Evolutionary conservation across 2,329 filamentous ascomycete genomes (phyloP).

Genomic region (Monosporascus sp.): DNA sequence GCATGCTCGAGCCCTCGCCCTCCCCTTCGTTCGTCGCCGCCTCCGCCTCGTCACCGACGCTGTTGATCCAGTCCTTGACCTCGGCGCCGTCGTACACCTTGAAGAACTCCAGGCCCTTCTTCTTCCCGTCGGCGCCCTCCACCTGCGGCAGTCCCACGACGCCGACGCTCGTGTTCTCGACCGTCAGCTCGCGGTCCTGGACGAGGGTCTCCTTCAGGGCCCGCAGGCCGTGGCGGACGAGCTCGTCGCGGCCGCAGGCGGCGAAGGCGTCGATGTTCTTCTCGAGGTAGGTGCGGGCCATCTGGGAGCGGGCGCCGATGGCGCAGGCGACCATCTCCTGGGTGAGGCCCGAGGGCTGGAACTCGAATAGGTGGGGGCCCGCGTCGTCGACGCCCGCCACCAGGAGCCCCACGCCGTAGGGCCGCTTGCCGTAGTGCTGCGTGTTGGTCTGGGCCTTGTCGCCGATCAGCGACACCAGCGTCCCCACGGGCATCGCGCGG

Average conservation of each 20-base stretch:
- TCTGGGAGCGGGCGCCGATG: constrained; percentile 93
- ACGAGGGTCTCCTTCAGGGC: constrained; percentile 93
- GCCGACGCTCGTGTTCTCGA: constrained; percentile 93
- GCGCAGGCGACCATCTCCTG: constrained; percentile 96
- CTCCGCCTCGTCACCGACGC: constrained; percentile 53
- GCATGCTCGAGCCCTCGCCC: constrained; percentile 38
- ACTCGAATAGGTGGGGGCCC: constrained; percentile 95
- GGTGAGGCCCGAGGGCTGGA: constrained; percentile 92
- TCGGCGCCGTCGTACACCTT: constrained; percentile 87
- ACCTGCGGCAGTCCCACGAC: constrained; percentile 58
- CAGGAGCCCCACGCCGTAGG: constrained; percentile 90
- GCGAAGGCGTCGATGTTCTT: constrained; percentile 81
- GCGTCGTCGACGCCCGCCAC: constrained; percentile 91
- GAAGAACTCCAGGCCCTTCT: constrained; percentile 65
- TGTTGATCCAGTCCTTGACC: constrained; percentile 79
- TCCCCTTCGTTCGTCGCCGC: constrained; percentile 35
- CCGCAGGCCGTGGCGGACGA: constrained; percentile 83
- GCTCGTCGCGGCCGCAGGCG: constrained; percentile 70
- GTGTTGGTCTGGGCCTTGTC: constrained; percentile 98
- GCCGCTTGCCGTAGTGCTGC: constrained; percentile 92
- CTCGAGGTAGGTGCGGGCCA: constrained; percentile 96
- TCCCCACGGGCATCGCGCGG: constrained; percentile 83
- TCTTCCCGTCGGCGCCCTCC: constrained; percentile 39
- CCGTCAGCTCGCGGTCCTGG: constrained; percentile 95
- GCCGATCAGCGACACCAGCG: constrained; percentile 85